Evolutionary conservation across 2,329 filamentous ascomycete species (phyloP).

Genomic region (Beauveria australis): DNA sequence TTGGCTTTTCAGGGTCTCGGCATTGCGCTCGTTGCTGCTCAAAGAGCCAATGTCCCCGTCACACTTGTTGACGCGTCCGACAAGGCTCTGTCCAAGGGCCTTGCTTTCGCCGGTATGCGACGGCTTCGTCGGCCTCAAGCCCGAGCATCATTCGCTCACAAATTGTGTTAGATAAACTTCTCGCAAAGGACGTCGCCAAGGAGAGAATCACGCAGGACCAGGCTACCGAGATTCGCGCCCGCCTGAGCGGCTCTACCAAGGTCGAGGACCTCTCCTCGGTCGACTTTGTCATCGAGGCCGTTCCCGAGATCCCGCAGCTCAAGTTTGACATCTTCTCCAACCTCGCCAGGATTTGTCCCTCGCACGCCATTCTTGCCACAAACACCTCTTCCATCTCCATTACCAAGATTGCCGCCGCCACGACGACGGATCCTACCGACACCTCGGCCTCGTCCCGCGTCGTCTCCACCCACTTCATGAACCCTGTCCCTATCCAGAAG

Average conservation of each 20-base stretch:
- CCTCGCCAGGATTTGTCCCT: conserved; percentile 71
- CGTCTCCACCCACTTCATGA: conserved; percentile 98
- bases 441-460: conserved; percentile 78
- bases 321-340: conserved; percentile 83
- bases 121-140: neutral
- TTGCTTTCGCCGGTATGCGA: conserved; percentile 72
- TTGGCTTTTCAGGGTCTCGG: conserved; percentile 64
- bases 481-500: conserved; percentile 93
- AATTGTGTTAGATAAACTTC: conserved; percentile 63
- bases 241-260: conserved; percentile 61
- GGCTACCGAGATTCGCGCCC: conserved; percentile 62
- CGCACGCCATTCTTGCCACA: conserved; percentile 85
- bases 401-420: conserved; percentile 86
- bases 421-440: conserved; percentile 69
- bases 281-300: conserved; percentile 96
- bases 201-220: conserved; percentile 74
- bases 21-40: conserved; percentile 88
- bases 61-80: conserved; percentile 79
- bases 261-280: conserved; percentile 72
- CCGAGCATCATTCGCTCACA: neutral
- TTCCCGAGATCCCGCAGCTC: conserved; percentile 81
- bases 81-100: conserved; percentile 76
- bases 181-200: conserved; percentile 88
- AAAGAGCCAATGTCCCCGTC: conserved; percentile 75
- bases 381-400: conserved; percentile 99